Evolutionary conservation across 1,139 yeast species (phyloP).

Genomic region (Hyphopichia pseudoburtonii): DNA sequence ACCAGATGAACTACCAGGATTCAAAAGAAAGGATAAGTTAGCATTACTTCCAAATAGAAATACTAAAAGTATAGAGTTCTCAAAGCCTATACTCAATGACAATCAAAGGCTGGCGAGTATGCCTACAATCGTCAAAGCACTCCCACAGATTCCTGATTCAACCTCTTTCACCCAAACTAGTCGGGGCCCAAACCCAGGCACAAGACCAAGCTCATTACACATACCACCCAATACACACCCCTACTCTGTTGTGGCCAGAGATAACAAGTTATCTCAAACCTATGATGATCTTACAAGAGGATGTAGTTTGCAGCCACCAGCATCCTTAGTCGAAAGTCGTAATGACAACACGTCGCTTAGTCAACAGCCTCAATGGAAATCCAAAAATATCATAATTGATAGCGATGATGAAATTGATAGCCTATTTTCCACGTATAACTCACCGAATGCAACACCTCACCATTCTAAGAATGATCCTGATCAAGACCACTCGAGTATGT

Average conservation of each 20-base stretch:
- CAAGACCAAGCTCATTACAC: not conserved
- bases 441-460: too few relatives aligned
- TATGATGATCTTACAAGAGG: not conserved
- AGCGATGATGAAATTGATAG: constrained; percentile 17
- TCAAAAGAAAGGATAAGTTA: constrained; percentile 22
- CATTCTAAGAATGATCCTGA: too few relatives aligned
- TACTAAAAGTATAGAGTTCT: too few relatives aligned
- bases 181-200: too few relatives aligned
- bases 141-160: constrained; percentile 1
- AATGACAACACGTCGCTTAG: too few relatives aligned
- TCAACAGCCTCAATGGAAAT: not conserved
- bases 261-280: not conserved
- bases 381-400: constrained; percentile 6
- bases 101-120: constrained; percentile 23
- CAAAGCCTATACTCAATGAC: constrained; percentile 2
- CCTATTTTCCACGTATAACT: constrained; percentile 19
- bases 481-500: not conserved
- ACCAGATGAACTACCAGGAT: constrained; percentile 31
- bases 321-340: not conserved
- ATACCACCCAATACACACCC: not conserved
- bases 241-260: not conserved
- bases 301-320: not conserved
- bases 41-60: constrained; percentile 20
- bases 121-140: constrained; percentile 14
- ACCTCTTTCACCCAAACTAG: too few relatives aligned